phyloP scores from a whole-genome alignment of 2,329 filamentous ascomycete genomes.

The Ophiosphaerella narmari region DNA sequence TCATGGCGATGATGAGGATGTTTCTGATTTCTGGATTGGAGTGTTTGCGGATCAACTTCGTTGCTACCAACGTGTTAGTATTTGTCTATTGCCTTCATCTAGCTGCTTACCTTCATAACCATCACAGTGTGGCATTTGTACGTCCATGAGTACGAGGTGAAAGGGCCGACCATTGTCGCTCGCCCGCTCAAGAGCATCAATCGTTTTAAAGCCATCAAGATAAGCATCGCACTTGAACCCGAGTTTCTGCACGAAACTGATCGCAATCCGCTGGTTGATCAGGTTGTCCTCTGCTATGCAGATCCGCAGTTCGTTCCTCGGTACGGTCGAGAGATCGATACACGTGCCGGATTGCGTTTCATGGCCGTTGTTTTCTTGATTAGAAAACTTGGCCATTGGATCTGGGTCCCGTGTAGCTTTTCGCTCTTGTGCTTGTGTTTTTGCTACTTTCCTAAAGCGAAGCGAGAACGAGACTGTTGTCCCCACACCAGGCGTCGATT shows the following conservation, averaged over 20 bases:
- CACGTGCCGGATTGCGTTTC: conserved; percentile 41
- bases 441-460: conserved; percentile 79
- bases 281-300: conserved; percentile 95
- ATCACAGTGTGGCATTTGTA: conserved; percentile 93
- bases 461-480: conserved; percentile 80
- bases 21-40: conserved; percentile 75
- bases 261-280: conserved; percentile 92
- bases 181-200: conserved; percentile 79
- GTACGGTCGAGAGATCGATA: conserved; percentile 66
- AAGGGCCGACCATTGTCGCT: conserved; percentile 76
- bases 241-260: conserved; percentile 84
- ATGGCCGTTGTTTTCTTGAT: conserved; percentile 51
- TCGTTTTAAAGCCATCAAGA: conserved; percentile 84
- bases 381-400: conserved; percentile 62
- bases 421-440: conserved; percentile 58
- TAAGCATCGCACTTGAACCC: conserved; percentile 88
- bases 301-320: conserved; percentile 78
- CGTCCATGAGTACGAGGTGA: conserved; percentile 92
- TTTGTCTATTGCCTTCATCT: not conserved
- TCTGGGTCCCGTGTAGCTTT: conserved; percentile 52
- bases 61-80: conserved; percentile 58
- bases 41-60: conserved; percentile 79
- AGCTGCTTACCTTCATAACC: conserved; percentile 68
- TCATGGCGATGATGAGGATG: conserved; percentile 96
- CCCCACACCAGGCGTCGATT: conserved; percentile 73